Evolutionary conservation across 2,329 filamentous ascomycete genomes (phyloP), one percentile per base, ranked within the genome.

Genomic region (Aspergillus spinulosporus): DNA sequence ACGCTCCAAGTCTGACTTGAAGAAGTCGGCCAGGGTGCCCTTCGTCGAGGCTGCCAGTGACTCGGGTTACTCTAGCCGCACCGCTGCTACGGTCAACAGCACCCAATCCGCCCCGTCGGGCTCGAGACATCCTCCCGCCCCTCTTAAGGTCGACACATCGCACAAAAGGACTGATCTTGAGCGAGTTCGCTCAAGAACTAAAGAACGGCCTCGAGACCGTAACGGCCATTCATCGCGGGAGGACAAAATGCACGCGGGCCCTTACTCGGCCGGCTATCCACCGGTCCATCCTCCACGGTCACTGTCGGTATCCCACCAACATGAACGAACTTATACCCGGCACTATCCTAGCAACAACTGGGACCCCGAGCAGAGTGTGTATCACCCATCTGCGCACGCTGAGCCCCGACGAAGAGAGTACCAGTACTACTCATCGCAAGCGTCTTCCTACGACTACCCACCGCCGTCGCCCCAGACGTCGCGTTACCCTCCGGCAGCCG

Each of bases 21-120:
- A 64, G 55, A 70, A 65, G 72, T 69, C 62, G 70, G 56, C 63
- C 50, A 56, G 58, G 49, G 69, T 67, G 59, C 64, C 65, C 56
- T 70, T 71, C 62, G 72, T 75, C 58, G 79, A 83, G 70, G 74
- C 76, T 66, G 78, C 79, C 64, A 84, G 80, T 72, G 84, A 87
- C 72, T 85, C 83, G 62, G 83, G 83, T 65, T 85, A 85, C 76
- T 84, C 82, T 61, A 85, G 82, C 74, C 78, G 79, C 66, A 83
- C 82, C 65, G 77, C 76, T 62, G 78, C 79, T 61, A 79, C 80
- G 59, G 74, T 78, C 71, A 78, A 79, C 74, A 78, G 72, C 65
- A 70, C 78, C 78, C 73, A 81, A 77, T 80, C 80, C 67, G 75
- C 71, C 62, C 75, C 75, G 74, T 73, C 69, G 65, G 75, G 68